A percentile compares a stretch with the other conserved stretches of the same genome.
These are phyloP conservation scores for Colletotrichum sp. DNA, from an alignment of 2,329 filamentous ascomycete genomes.

Conservation along the genomic window DNA sequence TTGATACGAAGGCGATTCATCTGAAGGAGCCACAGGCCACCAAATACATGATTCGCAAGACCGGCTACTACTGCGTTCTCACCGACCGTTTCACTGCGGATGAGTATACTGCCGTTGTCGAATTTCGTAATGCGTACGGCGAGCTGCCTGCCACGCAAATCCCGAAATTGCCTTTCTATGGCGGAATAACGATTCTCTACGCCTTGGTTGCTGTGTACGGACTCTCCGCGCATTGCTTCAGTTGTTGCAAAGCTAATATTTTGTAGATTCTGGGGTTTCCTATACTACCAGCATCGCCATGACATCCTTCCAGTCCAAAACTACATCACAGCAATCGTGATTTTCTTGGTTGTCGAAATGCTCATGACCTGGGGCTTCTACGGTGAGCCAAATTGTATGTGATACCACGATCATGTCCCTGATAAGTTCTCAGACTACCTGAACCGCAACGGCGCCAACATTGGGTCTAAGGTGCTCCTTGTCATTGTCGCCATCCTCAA, in stretches of 20 bases:
- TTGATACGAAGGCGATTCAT: constrained; percentile 82
- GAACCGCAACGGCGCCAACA: constrained; percentile 86
- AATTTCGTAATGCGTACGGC: constrained; percentile 95
- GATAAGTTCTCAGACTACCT: constrained; percentile 73
- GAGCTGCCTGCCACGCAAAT: constrained; percentile 96
- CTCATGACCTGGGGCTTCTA: constrained; percentile 99
- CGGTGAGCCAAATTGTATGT: constrained; percentile 51
- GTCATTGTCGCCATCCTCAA: constrained; percentile 92
- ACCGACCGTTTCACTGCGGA: constrained; percentile 72
- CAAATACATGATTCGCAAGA: constrained; percentile 86
- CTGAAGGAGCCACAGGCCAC: constrained; percentile 75
- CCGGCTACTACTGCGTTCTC: constrained; percentile 94
- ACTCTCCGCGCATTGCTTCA: background rate
- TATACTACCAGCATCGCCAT: constrained; percentile 92
- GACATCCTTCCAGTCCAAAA: constrained; percentile 97
- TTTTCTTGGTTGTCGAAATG: constrained; percentile 95
- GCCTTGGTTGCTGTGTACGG: constrained; percentile 77
- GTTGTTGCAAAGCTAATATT: constrained; percentile 23
- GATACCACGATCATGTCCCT: constrained; percentile 28
- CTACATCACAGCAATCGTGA: constrained; percentile 96
- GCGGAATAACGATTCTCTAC: constrained; percentile 91
- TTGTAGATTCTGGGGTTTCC: constrained; percentile 83
- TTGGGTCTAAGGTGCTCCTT: constrained; percentile 84
- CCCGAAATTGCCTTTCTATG: constrained; percentile 96
- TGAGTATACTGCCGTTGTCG: constrained; percentile 81